Percentiles rank a stretch among this genome's conserved stretches.
Evolutionary conservation across 768 basidiomycete genomes (phyloP).

Genomic region (Termitomyces sp.): DNA sequence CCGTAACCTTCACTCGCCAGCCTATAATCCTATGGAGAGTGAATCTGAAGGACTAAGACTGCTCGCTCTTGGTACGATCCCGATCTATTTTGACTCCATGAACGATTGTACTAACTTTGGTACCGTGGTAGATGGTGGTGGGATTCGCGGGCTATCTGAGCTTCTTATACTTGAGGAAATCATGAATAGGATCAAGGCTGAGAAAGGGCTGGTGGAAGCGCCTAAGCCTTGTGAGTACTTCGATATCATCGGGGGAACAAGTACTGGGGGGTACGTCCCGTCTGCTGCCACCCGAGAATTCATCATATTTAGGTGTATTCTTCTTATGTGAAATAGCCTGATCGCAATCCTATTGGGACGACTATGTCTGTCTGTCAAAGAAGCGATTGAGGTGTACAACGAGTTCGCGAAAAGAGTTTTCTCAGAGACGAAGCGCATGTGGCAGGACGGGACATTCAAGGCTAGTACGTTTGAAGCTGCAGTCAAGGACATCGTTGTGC

Average conservation of each 20-base stretch:
- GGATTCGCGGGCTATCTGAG: constrained; percentile 5
- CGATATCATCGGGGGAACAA: constrained; percentile 20
- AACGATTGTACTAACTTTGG: too few relatives aligned
- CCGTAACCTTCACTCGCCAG: too few relatives aligned
- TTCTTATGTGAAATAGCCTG: not conserved
- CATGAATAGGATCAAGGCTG: constrained; percentile 1
- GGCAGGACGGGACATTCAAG: constrained; percentile 1
- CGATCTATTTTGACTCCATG: not conserved
- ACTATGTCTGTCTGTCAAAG: constrained; percentile 15
- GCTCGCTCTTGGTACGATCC: not conserved
- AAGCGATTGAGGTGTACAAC: constrained; percentile 15
- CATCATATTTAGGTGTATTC: not conserved
- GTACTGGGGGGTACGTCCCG: constrained; percentile 17
- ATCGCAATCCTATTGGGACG: constrained; percentile 21
- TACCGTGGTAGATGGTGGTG: constrained; percentile 3
- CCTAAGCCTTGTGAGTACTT: constrained; percentile 19
- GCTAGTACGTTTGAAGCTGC: not conserved
- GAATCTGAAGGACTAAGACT: not conserved
- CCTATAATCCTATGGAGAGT: not conserved
- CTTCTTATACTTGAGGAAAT: constrained; percentile 4
- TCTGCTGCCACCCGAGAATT: not conserved
- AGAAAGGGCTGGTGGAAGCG: not conserved
- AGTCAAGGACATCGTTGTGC: not conserved
- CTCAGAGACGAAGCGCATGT: not conserved
- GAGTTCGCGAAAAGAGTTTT: constrained; percentile 3